Conservation (phyloP, 2,329 filamentous ascomycete species). For the Alternaria sp. region DNA sequence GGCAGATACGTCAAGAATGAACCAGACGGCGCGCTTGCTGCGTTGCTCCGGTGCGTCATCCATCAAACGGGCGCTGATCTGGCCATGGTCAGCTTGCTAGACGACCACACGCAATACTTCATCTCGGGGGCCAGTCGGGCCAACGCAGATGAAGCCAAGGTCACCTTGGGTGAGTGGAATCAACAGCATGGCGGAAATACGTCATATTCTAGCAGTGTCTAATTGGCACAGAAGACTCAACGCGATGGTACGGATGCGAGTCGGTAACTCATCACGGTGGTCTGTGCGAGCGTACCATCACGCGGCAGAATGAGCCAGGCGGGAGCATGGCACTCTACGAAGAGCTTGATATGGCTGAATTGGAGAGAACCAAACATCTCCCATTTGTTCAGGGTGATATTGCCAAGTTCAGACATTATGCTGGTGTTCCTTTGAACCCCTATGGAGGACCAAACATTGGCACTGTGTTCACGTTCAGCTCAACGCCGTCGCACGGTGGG, state of each 20-base stretch:
- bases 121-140: constrained; percentile 9
- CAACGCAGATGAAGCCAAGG: constrained; percentile 3
- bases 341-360: constrained; percentile 6
- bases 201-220: not conserved
- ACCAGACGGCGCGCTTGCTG: constrained; percentile 10
- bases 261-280: constrained; percentile 12
- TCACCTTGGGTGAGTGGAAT: constrained; percentile 7
- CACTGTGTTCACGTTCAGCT: constrained; percentile 7
- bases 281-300: constrained; percentile 13
- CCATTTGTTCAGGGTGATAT: constrained; percentile 9
- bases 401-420: constrained; percentile 11
- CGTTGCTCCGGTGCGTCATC: constrained; percentile 8
- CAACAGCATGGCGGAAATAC: not conserved
- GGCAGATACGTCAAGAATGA: not conserved
- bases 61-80: constrained; percentile 8
- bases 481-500: not conserved
- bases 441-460: constrained; percentile 12
- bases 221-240: constrained; percentile 3
- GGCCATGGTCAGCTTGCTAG: constrained; percentile 11
- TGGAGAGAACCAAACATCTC: constrained; percentile 9
- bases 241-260: constrained; percentile 12
- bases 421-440: constrained; percentile 9
- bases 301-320: constrained; percentile 1
- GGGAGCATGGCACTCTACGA: constrained; percentile 11
- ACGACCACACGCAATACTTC: constrained; percentile 13